These are phyloP conservation scores for Chytridiales sp. DNA, from an alignment of 371 early-diverging fungal genomes.

Conservation along the genomic window DNA sequence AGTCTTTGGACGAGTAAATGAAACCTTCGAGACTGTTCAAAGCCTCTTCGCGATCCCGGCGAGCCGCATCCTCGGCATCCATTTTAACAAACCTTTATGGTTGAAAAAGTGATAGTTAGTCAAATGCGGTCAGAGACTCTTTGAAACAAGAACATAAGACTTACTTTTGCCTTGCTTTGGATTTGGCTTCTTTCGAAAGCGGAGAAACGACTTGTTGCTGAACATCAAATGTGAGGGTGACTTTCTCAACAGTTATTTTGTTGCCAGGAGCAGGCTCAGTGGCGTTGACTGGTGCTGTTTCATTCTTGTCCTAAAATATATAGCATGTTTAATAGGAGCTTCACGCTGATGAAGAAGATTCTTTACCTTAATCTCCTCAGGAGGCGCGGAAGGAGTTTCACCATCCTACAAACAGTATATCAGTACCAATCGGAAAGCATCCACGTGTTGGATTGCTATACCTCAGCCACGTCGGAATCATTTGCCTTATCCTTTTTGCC, in stretches of 20 bases:
- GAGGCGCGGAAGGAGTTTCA: conserved; percentile 11
- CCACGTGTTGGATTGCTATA: neutral
- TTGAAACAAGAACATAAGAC: neutral
- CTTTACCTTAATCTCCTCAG: conserved; percentile 40
- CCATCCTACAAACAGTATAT: neutral
- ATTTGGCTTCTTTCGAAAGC: conserved; percentile 26
- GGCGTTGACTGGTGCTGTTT: conserved; percentile 13
- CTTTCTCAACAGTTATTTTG: conserved; percentile 50
- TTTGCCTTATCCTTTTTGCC: conserved; percentile 40
- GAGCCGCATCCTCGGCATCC: conserved; percentile 59
- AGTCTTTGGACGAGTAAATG: conserved; percentile 82
- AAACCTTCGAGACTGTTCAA: conserved; percentile 87
- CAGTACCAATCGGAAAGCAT: neutral
- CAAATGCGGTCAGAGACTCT: conserved; percentile 3
- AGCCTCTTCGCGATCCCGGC: conserved; percentile 77
- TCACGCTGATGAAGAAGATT: conserved; percentile 31
- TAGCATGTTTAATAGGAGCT: neutral
- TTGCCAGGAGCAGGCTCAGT: conserved; percentile 24
- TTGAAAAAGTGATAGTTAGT: neutral
- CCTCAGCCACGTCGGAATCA: conserved; percentile 5
- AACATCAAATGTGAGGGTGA: conserved; percentile 49
- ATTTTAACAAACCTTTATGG: conserved; percentile 30
- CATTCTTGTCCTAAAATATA: conserved; percentile 2
- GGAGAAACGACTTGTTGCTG: conserved; percentile 46
- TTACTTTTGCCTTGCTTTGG: conserved; percentile 38